Evolutionary conservation across 805 yeast species (phyloP).

Genomic region (Ogataea pini): DNA sequence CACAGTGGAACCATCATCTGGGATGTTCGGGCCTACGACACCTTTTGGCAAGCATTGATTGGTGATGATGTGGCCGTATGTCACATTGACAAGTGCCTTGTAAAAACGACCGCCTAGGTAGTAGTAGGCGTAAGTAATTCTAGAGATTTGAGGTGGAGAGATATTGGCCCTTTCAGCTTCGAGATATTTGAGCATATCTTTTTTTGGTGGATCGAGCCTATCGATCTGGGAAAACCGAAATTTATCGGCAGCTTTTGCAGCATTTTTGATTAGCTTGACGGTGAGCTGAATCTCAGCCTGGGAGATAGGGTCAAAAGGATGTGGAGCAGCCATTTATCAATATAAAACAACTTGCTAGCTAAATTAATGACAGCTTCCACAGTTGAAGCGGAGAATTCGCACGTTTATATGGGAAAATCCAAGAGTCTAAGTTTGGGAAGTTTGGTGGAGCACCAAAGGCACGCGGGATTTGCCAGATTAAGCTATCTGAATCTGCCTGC

Average conservation of each 20-base stretch:
- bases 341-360: no score
- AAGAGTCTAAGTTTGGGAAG: neutral
- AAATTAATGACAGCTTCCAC: neutral
- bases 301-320: conserved; percentile 40
- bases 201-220: conserved; percentile 77
- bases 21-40: conserved; percentile 69
- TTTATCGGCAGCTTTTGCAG: conserved; percentile 48
- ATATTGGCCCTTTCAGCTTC: conserved; percentile 63
- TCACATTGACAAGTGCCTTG: conserved; percentile 71
- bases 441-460: neutral
- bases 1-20: conserved; percentile 57
- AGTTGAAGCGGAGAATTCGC: neutral
- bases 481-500: neutral
- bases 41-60: conserved; percentile 58
- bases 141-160: conserved; percentile 57
- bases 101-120: conserved; percentile 54
- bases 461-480: neutral
- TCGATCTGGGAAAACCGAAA: conserved; percentile 70
- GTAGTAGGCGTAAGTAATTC: conserved; percentile 70
- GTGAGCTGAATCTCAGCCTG: conserved; percentile 60
- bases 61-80: conserved; percentile 62
- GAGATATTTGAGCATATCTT: conserved; percentile 63
- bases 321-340: conserved; percentile 18
- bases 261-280: conserved; percentile 59
- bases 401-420: neutral